Evolutionary conservation across 164 flowering plant species (phyloP), one percentile per base, ranked within the genome.

Genomic region (Vitis amurensis): DNA sequence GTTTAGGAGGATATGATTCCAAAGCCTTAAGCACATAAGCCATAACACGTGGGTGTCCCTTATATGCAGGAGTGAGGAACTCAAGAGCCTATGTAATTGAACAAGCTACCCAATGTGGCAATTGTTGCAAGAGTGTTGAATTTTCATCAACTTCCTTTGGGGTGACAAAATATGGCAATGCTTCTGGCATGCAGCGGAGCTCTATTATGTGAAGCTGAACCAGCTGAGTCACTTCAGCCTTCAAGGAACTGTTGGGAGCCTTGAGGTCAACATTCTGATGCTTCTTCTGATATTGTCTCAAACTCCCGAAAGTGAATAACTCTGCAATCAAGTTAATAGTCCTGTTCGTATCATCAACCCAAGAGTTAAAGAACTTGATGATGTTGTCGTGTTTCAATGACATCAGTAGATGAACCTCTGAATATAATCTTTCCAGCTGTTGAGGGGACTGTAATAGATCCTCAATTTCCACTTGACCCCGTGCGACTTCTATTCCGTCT

Each of bases 81-180:
- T 89, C 97, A 59, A 96, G 86, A 66, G 98, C 99, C 80, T 91
- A 97, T 19, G 96, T 91, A 63, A 96, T 84, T 73, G 99, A 96
- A 81, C 98, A 93, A 78, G 97, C 87, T 69, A 98, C 98, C 98
- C 99, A 93, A 69, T 96, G 99, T 11, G 99, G 98, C 71, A 91
- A 78, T 78, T 93, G 96, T 75, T 93, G 97, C 83, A 96, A 48
- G 74, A 92, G 84, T 16, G 77, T 66, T 48, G 98, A 93, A 74
- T 93, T 84, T 64, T 93, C 98, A 64, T 96, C 99, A 59, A 89
- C 93, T 23, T 94, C 94, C 80, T 93, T 93, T n/a, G 99, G 95
- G 66, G 94, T 88, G 55, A 96, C 97, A 82, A 96, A 92, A 78
- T 88, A 96, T 70, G 98, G 93, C 78, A 96, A 82, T 48, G 98